Evolutionary conservation across 306 rosid genomes (phyloP).

Genomic region (Phaseolus lunatus): DNA sequence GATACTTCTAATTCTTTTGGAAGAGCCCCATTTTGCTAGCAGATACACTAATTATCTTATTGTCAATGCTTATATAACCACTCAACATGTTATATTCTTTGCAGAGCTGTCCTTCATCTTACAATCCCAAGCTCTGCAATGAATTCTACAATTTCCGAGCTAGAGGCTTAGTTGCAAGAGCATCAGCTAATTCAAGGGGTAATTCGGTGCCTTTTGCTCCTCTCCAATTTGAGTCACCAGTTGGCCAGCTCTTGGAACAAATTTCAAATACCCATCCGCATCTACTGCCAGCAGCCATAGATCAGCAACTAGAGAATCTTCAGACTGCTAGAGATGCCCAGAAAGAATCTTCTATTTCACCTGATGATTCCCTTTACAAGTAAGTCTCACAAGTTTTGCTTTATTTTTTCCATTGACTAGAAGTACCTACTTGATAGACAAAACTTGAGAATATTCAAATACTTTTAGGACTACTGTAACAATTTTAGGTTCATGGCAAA

Average conservation of each 20-base stretch:
- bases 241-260: constrained; percentile 91
- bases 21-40: not conserved
- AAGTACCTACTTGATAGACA: constrained; percentile 22
- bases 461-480: not conserved
- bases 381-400: constrained; percentile 45
- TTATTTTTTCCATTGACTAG: not conserved
- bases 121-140: constrained; percentile 57
- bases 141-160: constrained; percentile 61
- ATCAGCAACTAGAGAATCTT: constrained; percentile 95
- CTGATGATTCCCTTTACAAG: constrained; percentile 76
- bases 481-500: not conserved
- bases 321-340: constrained; percentile 64
- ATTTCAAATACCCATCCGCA: constrained; percentile 89
- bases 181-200: constrained; percentile 71
- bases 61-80: not conserved
- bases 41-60: not conserved
- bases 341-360: constrained; percentile 53
- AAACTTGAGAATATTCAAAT: constrained; percentile 29
- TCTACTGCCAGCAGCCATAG: constrained; percentile 80
- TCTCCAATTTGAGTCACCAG: constrained; percentile 78
- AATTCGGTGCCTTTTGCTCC: constrained; percentile 72
- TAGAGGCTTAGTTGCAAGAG: constrained; percentile 69
- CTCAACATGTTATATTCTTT: constrained; percentile 15
- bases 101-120: constrained; percentile 68
- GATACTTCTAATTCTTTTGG: constrained; percentile 11